Base-by-base conservation (phyloP, 257 asterid species). In the Linderniella brevidens region DNA sequence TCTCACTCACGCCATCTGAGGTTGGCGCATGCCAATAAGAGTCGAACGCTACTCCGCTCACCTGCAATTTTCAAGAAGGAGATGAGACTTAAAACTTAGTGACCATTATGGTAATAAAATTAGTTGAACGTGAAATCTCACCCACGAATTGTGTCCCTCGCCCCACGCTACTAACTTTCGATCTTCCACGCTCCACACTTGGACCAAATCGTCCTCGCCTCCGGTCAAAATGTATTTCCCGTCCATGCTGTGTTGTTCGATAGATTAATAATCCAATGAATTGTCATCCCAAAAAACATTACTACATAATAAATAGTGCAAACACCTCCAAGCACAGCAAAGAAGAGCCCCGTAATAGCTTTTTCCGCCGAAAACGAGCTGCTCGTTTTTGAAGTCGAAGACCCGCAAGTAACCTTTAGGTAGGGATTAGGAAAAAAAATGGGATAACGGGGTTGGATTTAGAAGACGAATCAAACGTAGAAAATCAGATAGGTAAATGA, bases 81-180 rank as follows among this genome's bases (percentile, higher is more conserved):
- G n/a, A n/a, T n/a, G n/a, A n/a, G n/a, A n/a, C n/a, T n/a, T n/a
- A n/a, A n/a, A n/a, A n/a, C n/a, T n/a, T n/a, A n/a, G n/a, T n/a
- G n/a, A n/a, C n/a, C n/a, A n/a, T n/a, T n/a, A n/a, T n/a, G n/a
- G n/a, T n/a, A n/a, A n/a, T n/a, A n/a, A n/a, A n/a, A n/a, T n/a
- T n/a, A n/a, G n/a, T n/a, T n/a, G n/a, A 41, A 41, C 13, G 14
- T n/a, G 37, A 54, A 41, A 64, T 65, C 94, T 79, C 65, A 85
- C 98, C 98, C 98, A 90, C 40, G 98, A 90, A 62, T 71, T 85
- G 64, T 90, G 98, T 46, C 98, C 98, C 79, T 85, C 98, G 5
- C 98, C 98, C 96, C 96, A 90, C 17, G 98, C 98, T 36, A 90
- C 94, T 76, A 90, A 68, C 59, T 84, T 90, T n/a, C 94, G 78